Percentiles rank a stretch among this genome's conserved stretches.
Evolutionary conservation across 1,284 basidiomycete genomes (phyloP).

Genomic region (Leccinum angustisporum): DNA sequence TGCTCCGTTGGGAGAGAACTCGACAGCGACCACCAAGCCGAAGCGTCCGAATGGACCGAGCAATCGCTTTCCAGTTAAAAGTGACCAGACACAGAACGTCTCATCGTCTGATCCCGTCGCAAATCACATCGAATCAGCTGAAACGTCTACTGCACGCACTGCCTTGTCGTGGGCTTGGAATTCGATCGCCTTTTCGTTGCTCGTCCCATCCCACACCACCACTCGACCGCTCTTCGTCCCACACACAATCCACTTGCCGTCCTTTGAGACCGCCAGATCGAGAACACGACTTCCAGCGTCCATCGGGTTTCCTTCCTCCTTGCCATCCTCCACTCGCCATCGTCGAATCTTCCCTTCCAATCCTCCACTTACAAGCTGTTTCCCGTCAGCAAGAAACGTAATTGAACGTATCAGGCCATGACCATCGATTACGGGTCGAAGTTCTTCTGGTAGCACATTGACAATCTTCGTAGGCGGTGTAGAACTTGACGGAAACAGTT

Average conservation of each 20-base stretch:
- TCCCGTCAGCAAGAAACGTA: neutral
- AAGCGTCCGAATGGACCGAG: neutral
- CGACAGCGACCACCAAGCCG: neutral
- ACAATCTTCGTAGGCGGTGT: constrained; percentile 28
- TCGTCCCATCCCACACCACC: neutral
- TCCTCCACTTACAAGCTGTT: neutral
- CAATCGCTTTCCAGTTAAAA: neutral
- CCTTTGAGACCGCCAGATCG: neutral
- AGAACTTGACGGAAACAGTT: constrained; percentile 77
- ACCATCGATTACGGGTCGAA: neutral
- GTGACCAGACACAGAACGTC: neutral
- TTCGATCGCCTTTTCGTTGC: neutral
- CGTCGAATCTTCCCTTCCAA: neutral
- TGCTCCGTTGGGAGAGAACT: neutral
- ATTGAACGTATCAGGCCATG: neutral
- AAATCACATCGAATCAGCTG: neutral
- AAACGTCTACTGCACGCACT: neutral
- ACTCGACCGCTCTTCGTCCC: neutral
- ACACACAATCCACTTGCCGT: neutral
- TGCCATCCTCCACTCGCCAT: neutral
- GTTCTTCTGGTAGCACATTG: too few relatives aligned
- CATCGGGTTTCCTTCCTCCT: neutral
- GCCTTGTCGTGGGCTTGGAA: neutral
- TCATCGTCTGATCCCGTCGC: neutral
- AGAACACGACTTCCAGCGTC: neutral